Evolutionary conservation across 2,329 filamentous ascomycete species (phyloP).

Genomic region (Magnaporthales sp.): DNA sequence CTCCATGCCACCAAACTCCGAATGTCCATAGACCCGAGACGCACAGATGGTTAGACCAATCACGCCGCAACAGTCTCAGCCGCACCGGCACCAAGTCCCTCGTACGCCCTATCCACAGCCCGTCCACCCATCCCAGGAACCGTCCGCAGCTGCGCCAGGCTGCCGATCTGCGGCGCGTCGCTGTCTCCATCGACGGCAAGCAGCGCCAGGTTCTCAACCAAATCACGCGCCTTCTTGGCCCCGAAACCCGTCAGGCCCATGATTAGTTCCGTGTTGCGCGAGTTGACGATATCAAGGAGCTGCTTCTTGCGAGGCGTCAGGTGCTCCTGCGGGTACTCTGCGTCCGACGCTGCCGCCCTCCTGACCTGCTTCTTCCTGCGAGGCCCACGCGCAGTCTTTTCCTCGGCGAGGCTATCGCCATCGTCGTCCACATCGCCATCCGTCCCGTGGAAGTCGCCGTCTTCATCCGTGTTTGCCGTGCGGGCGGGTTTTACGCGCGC

Average conservation of each 20-base stretch:
- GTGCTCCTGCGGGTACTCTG: constrained; percentile 11
- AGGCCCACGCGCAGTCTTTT: constrained; percentile 18
- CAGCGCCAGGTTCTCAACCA: constrained; percentile 44
- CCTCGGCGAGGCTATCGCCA: constrained; percentile 14
- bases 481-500: background rate
- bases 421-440: constrained; percentile 33
- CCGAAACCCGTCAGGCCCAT: constrained; percentile 61
- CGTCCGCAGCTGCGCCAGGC: constrained; percentile 39
- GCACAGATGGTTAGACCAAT: background rate
- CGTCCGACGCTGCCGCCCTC: background rate
- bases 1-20: background rate
- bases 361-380: constrained; percentile 11
- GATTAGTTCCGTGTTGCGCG: constrained; percentile 57
- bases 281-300: constrained; percentile 65
- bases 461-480: constrained; percentile 9
- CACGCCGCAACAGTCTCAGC: background rate
- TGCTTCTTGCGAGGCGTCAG: constrained; percentile 46
- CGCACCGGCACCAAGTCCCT: constrained; percentile 21
- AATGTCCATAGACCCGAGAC: background rate
- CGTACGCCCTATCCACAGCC: constrained; percentile 47
- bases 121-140: constrained; percentile 50
- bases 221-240: constrained; percentile 57
- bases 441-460: constrained; percentile 26
- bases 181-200: constrained; percentile 27
- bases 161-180: constrained; percentile 30